Conservation (phyloP, 1,139 yeast genomes). For the Waltiozyma sp. region DNA sequence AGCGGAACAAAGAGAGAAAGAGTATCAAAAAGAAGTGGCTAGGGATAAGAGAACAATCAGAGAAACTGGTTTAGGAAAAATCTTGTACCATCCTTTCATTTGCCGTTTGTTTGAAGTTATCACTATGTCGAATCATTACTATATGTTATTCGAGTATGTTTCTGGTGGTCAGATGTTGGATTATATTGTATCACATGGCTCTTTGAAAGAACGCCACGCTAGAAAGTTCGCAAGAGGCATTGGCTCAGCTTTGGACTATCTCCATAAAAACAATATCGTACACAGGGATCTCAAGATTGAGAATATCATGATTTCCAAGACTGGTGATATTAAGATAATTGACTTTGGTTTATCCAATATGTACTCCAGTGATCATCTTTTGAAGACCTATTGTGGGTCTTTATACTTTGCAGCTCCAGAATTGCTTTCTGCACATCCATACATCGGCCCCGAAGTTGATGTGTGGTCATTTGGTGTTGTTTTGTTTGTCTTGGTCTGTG, state of each 20-base stretch:
- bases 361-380: slow-evolving; percentile 57
- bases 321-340: slow-evolving; percentile 90
- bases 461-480: slow-evolving; percentile 98
- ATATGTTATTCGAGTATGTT: slow-evolving; percentile 93
- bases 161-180: slow-evolving; percentile 98
- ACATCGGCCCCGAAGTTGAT: slow-evolving; percentile 94
- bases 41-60: slow-evolving; percentile 87
- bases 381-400: slow-evolving; percentile 95
- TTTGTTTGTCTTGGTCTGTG: slow-evolving; percentile 86
- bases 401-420: slow-evolving; percentile 98
- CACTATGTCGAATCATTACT: slow-evolving; percentile 93
- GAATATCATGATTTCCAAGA: slow-evolving; percentile 85
- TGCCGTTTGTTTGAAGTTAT: slow-evolving; percentile 90
- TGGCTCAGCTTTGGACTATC: slow-evolving; percentile 86
- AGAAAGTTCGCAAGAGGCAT: slow-evolving; percentile 94
- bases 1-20: slow-evolving; percentile 53
- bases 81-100: slow-evolving; percentile 85
- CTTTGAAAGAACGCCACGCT: slow-evolving; percentile 87
- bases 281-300: slow-evolving; percentile 96
- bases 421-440: slow-evolving; percentile 81
- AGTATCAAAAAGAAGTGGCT: slow-evolving; percentile 76
- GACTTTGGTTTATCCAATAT: slow-evolving; percentile 93
- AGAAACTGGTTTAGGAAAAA: slow-evolving; percentile 88
- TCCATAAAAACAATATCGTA: slow-evolving; percentile 89
- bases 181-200: slow-evolving; percentile 93